Conservation (phyloP, 148 eudicot genomes). For the Chenopodium quinoa region DNA sequence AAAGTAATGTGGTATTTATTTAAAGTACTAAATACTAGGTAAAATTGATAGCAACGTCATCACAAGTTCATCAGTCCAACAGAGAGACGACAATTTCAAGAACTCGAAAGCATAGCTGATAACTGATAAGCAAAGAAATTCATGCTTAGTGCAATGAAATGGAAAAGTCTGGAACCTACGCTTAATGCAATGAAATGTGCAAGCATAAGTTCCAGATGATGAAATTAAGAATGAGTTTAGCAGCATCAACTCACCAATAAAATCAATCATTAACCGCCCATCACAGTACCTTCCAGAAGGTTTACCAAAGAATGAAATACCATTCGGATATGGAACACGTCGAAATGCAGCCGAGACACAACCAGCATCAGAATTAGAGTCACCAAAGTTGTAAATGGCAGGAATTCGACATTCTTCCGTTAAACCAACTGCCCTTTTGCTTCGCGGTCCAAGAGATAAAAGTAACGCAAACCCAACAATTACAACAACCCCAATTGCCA, state of each 20-base stretch:
- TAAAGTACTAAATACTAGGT: not conserved
- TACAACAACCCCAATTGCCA: slow-evolving; percentile 28
- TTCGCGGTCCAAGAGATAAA: slow-evolving; percentile 23
- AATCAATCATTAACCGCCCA: slow-evolving; percentile 73
- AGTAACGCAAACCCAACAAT: slow-evolving; percentile 24
- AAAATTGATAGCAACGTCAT: not conserved
- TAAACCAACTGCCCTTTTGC: slow-evolving; percentile 10
- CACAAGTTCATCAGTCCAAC: not conserved
- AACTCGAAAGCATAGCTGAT: not conserved
- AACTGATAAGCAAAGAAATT: not conserved
- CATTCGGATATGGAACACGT: slow-evolving; percentile 60
- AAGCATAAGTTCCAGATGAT: not conserved
- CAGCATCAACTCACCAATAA: slow-evolving; percentile 49
- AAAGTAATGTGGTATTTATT: not conserved
- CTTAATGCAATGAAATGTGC: not conserved
- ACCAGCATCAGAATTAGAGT: slow-evolving; percentile 89
- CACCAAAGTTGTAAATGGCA: slow-evolving; percentile 87
- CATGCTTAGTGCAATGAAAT: not conserved
- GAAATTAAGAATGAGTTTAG: not conserved
- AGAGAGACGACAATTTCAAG: not conserved
- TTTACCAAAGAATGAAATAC: slow-evolving; percentile 54
- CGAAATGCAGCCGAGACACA: slow-evolving; percentile 77
- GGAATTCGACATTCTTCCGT: slow-evolving; percentile 48
- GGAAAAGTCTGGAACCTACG: too few species aligned
- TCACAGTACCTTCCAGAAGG: slow-evolving; percentile 74